Percentiles rank a stretch among this genome's conserved stretches.
Conservation (phyloP, 2,329 filamentous ascomycete species). For the Sordariomycetes sp. region DNA sequence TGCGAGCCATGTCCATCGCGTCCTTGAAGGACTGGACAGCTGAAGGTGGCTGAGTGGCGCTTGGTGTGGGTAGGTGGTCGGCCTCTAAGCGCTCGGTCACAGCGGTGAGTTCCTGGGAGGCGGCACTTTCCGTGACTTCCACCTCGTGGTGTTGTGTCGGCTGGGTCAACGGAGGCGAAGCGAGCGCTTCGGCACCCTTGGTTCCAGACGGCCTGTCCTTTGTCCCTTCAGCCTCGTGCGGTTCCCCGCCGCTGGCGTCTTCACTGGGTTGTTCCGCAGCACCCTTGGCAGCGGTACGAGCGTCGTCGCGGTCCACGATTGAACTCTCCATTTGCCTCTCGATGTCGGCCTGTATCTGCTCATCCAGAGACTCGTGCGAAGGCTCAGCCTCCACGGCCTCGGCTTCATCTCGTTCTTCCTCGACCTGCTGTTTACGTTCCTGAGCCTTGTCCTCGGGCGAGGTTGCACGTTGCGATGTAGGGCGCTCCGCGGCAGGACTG, state of each 20-base stretch:
- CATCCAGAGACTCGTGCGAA: neutral
- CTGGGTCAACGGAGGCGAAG: neutral
- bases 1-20: neutral
- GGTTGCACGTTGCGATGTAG: neutral
- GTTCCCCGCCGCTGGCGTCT: neutral
- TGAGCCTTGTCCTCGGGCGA: neutral
- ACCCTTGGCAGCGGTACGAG: neutral
- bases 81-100: neutral
- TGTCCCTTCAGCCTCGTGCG: neutral
- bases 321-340: constrained; percentile 2
- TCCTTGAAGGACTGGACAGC: neutral
- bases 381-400: neutral
- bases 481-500: neutral
- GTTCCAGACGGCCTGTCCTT: neutral
- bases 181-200: neutral
- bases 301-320: constrained; percentile 1
- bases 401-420: neutral
- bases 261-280: neutral
- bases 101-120: neutral
- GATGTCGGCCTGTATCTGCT: constrained; percentile 2
- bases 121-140: neutral
- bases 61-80: neutral
- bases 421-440: neutral
- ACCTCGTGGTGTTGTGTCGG: neutral
- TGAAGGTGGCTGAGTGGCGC: neutral